phyloP scores from a whole-genome alignment of 2,329 filamentous ascomycete species.

The Ophiostoma tasmaniense region DNA sequence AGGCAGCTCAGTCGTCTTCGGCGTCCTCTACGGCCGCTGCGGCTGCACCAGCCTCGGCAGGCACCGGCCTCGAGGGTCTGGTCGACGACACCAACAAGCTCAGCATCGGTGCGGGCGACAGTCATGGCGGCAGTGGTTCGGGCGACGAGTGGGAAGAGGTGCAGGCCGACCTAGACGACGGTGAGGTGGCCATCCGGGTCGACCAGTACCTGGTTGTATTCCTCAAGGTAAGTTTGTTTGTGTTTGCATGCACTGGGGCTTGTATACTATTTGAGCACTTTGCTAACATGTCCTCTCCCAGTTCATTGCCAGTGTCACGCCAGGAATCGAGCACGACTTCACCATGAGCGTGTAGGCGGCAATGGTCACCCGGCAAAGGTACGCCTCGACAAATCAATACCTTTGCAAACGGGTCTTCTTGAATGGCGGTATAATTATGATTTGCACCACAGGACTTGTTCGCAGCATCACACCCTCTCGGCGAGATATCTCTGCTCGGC shows the following conservation, averaged over 20 bases:
- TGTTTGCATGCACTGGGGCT: neutral
- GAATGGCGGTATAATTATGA: neutral
- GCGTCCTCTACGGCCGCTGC: conserved; percentile 24
- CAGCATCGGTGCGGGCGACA: conserved; percentile 6
- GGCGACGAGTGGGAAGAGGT: conserved; percentile 60
- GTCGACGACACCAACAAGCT: conserved; percentile 14
- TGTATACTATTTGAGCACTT: neutral
- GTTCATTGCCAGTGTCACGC: conserved; percentile 19
- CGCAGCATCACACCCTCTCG: neutral
- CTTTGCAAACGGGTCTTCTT: neutral
- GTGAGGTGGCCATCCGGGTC: conserved; percentile 72
- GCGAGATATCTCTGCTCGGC: no score
- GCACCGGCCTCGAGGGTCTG: conserved; percentile 29
- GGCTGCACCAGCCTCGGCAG: conserved; percentile 26
- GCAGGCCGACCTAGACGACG: conserved; percentile 54
- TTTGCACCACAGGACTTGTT: neutral
- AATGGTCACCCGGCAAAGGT: neutral
- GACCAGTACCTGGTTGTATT: conserved; percentile 85
- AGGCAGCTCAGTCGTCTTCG: conserved; percentile 34
- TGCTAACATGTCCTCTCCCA: neutral
- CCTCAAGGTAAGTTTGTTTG: conserved; percentile 56
- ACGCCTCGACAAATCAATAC: neutral
- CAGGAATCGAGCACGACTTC: conserved; percentile 17
- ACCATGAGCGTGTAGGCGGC: conserved; percentile 17
- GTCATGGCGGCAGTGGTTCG: conserved; percentile 33